These are phyloP conservation scores for Nematocida parisii DNA, from an alignment of 371 early-diverging fungal species.

Conservation along the genomic window DNA sequence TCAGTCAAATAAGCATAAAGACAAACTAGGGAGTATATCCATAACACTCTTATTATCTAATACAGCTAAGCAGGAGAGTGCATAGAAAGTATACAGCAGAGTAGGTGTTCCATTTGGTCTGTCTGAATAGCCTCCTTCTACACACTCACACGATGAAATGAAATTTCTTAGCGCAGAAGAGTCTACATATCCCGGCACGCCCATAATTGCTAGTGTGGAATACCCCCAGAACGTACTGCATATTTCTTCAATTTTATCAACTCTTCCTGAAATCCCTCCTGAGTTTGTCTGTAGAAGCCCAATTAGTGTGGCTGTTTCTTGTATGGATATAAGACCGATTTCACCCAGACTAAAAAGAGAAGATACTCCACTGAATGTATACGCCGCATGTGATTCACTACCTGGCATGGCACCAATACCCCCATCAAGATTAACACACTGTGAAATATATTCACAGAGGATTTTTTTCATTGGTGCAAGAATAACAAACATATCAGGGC, in stretches of 20 bases:
- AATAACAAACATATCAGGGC: slow-evolving; percentile 24
- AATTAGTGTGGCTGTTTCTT: slow-evolving; percentile 81
- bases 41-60: slow-evolving; percentile 42
- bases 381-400: slow-evolving; percentile 86
- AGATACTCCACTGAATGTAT: slow-evolving; percentile 80
- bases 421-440: slow-evolving; percentile 88
- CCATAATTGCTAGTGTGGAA: slow-evolving; percentile 80
- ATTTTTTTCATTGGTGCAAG: slow-evolving; percentile 70
- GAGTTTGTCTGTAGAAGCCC: slow-evolving; percentile 81
- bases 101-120: slow-evolving; percentile 84
- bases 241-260: slow-evolving; percentile 90
- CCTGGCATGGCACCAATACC: slow-evolving; percentile 87
- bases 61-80: slow-evolving; percentile 74
- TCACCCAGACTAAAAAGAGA: slow-evolving; percentile 77
- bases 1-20: slow-evolving; percentile 46
- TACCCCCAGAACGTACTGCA: slow-evolving; percentile 99
- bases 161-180: slow-evolving; percentile 75
- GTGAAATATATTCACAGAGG: slow-evolving; percentile 73
- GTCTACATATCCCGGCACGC: slow-evolving; percentile 80
- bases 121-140: slow-evolving; percentile 89
- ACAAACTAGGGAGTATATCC: slow-evolving; percentile 59
- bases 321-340: slow-evolving; percentile 74
- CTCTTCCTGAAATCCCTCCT: slow-evolving; percentile 92
- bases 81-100: slow-evolving; percentile 91
- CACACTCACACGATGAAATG: slow-evolving; percentile 77